phyloP scores from a whole-genome alignment of 306 rosid species.

The Corylus heterophylla region DNA sequence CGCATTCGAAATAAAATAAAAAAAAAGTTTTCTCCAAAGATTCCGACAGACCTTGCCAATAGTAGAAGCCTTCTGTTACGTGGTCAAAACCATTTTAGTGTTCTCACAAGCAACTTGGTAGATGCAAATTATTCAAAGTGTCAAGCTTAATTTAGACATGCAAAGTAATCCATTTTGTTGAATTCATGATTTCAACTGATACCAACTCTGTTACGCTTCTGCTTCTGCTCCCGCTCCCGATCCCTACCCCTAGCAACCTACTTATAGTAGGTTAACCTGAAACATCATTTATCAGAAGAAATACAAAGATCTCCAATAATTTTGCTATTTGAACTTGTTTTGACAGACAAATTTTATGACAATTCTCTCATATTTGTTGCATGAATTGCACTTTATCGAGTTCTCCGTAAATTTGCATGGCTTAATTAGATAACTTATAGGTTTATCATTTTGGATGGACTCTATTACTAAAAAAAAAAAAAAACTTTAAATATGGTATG shows the following conservation, averaged over 20 bases:
- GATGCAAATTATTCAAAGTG: background rate
- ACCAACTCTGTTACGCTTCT: no score
- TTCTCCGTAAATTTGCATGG: no score
- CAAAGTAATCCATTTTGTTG: background rate
- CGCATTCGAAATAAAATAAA: background rate
- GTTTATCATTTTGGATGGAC: background rate
- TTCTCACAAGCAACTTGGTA: slow-evolving; percentile 11
- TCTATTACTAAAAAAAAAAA: background rate
- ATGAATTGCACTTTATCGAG: no score
- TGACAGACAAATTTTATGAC: no score
- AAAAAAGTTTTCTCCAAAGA: background rate
- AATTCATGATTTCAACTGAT: background rate
- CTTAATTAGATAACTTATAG: no score
- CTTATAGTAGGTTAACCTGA: no score
- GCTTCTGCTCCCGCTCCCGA: no score
- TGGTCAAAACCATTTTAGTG: slow-evolving; percentile 17
- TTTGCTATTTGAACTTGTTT: no score
- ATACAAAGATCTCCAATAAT: no score
- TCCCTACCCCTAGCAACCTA: no score
- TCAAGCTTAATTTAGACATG: background rate
- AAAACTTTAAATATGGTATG: background rate
- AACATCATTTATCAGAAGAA: no score
- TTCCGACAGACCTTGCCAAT: slow-evolving; percentile 27
- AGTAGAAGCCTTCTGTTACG: slow-evolving; percentile 14
- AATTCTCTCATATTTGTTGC: no score